Conservation (phyloP, 2,329 filamentous ascomycete species). For the Chaetomium strumarium region DNA sequence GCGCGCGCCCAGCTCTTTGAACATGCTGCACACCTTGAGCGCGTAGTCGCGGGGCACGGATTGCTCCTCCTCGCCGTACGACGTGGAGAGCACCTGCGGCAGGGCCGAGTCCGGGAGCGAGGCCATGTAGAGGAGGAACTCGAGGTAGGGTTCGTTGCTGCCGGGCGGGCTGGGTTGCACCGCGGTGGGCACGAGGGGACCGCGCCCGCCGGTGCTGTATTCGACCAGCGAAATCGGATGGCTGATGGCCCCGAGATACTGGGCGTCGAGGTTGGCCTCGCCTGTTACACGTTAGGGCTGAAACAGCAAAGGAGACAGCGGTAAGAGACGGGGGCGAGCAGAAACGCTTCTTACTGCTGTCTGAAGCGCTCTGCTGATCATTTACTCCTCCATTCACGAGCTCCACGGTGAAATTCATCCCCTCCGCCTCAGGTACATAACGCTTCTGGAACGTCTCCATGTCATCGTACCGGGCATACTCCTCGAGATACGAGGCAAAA, state of each 20-base stretch:
- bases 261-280: slow-evolving; percentile 60
- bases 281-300: neutral
- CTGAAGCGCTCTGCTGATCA: slow-evolving; percentile 36
- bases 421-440: slow-evolving; percentile 47
- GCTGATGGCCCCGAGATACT: slow-evolving; percentile 52
- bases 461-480: slow-evolving; percentile 45
- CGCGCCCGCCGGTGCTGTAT: slow-evolving; percentile 55
- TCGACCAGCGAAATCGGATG: slow-evolving; percentile 49
- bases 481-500: slow-evolving; percentile 40
- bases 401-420: slow-evolving; percentile 49
- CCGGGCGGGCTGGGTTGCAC: slow-evolving; percentile 42
- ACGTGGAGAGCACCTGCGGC: slow-evolving; percentile 58
- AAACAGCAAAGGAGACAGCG: neutral
- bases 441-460: slow-evolving; percentile 43
- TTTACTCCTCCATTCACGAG: slow-evolving; percentile 52
- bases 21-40: slow-evolving; percentile 55
- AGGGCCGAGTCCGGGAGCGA: slow-evolving; percentile 44
- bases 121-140: slow-evolving; percentile 55
- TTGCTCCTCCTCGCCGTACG: slow-evolving; percentile 63
- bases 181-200: slow-evolving; percentile 49
- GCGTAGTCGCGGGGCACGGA: slow-evolving; percentile 57
- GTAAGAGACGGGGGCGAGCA: neutral
- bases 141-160: slow-evolving; percentile 65
- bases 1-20: slow-evolving; percentile 60
- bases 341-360: slow-evolving; percentile 28